phyloP scores from a whole-genome alignment of 768 basidiomycete genomes.

The Udeniomyces megalosporus region DNA sequence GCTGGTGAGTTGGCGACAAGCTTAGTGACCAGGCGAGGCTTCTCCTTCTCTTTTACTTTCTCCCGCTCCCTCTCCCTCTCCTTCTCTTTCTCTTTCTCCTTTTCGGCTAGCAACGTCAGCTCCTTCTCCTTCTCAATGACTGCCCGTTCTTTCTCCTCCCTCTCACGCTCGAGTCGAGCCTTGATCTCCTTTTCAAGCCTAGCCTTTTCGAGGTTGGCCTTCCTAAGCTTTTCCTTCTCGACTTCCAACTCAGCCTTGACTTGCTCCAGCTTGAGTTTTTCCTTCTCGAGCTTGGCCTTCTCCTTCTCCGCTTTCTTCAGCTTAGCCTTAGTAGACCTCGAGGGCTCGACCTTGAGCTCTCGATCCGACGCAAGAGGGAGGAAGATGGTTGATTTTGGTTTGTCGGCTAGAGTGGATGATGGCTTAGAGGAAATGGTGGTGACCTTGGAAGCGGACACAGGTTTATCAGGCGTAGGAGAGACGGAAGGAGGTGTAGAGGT shows the following conservation, averaged over 20 bases:
- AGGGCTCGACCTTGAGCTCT: background rate
- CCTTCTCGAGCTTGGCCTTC: background rate
- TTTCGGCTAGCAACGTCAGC: background rate
- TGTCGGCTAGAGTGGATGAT: background rate
- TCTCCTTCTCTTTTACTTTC: too few species aligned
- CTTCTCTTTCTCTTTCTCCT: background rate
- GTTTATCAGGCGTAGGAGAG: too few species aligned
- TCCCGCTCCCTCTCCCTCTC: background rate
- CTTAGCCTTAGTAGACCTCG: background rate
- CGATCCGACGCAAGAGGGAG: too few species aligned
- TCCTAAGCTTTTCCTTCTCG: background rate
- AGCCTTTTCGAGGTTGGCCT: background rate
- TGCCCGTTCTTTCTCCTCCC: background rate
- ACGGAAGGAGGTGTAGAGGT: background rate
- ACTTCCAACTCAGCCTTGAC: background rate
- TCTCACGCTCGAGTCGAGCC: background rate
- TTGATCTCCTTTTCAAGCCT: background rate
- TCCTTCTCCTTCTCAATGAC: background rate
- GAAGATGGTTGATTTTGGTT: background rate
- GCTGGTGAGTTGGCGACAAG: conserved; percentile 16
- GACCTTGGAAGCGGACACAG: background rate
- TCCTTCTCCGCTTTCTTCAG: background rate
- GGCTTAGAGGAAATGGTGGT: background rate
- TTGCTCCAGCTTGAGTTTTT: background rate
- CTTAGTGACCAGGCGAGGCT: too few species aligned